phyloP scores from a whole-genome alignment of 805 yeast species.

The Tetrapisispora fleetii region DNA sequence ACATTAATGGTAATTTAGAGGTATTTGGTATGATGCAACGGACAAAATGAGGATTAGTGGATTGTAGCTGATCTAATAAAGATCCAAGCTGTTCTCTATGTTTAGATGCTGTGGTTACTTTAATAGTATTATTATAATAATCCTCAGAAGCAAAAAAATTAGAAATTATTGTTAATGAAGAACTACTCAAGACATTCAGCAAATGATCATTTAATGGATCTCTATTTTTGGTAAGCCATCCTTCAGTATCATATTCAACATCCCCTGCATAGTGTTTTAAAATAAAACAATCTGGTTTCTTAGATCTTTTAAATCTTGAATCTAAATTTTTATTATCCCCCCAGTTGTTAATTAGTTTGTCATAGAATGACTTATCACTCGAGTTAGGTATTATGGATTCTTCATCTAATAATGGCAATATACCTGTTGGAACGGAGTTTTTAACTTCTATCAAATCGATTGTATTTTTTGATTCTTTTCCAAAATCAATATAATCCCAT shows the following conservation, averaged over 20 bases:
- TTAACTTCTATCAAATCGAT: constrained; percentile 79
- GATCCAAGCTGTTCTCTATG: constrained; percentile 76
- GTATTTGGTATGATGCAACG: constrained; percentile 91
- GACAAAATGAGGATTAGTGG: constrained; percentile 93
- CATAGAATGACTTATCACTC: constrained; percentile 70
- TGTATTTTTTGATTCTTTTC: constrained; percentile 88
- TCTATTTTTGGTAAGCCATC: constrained; percentile 90
- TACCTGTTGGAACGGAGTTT: constrained; percentile 50
- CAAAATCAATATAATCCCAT: constrained; percentile 95
- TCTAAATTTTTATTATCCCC: constrained; percentile 31
- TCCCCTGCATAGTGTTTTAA: constrained; percentile 91
- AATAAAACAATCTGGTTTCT: constrained; percentile 66
- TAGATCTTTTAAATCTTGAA: constrained; percentile 59
- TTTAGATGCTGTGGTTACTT: constrained; percentile 70
- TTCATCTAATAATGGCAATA: constrained; percentile 81
- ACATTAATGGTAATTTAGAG: constrained; percentile 55
- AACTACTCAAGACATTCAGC: constrained; percentile 46
- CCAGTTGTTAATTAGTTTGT: constrained; percentile 63
- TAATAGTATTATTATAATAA: constrained; percentile 34
- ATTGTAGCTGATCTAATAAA: constrained; percentile 59
- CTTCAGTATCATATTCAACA: constrained; percentile 86
- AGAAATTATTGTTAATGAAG: constrained; percentile 47
- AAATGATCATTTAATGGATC: constrained; percentile 83
- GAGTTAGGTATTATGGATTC: constrained; percentile 93
- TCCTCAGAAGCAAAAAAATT: constrained; percentile 39